phyloP scores from a whole-genome alignment of 129 eudicot genomes.

The Flaveria brownii region DNA sequence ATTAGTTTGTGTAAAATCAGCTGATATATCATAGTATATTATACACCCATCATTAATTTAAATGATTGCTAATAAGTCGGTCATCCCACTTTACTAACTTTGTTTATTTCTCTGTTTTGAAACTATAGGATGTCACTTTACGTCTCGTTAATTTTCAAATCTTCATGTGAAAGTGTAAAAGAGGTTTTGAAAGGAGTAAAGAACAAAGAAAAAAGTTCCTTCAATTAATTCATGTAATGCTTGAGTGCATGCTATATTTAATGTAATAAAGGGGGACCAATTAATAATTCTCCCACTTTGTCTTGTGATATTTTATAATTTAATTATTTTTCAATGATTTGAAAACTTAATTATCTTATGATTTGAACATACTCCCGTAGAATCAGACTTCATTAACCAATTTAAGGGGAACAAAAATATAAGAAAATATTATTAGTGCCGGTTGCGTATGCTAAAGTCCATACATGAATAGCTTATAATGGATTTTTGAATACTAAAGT shows the following conservation, averaged over 20 bases:
- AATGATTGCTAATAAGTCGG: neutral
- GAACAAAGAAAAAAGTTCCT: neutral
- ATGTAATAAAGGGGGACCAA: constrained; percentile 22
- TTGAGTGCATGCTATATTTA: constrained; percentile 20
- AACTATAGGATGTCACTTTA: neutral
- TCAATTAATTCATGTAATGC: constrained; percentile 11
- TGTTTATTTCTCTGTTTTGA: neutral
- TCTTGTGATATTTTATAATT: neutral
- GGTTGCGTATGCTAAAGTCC: too few relatives aligned
- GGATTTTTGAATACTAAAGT: too few relatives aligned
- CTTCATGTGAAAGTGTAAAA: neutral
- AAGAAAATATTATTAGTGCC: neutral
- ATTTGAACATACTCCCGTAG: neutral
- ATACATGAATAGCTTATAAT: too few relatives aligned
- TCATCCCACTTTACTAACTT: neutral
- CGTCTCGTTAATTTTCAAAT: neutral
- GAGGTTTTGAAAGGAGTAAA: neutral
- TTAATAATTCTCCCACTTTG: constrained; percentile 14
- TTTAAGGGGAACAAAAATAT: neutral
- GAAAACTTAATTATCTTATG: neutral
- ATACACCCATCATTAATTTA: too few relatives aligned
- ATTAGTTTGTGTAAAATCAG: too few relatives aligned
- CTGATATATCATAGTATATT: too few relatives aligned
- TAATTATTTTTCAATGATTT: constrained; percentile 28
- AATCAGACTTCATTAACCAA: neutral